Evolutionary conservation across 306 rosid genomes (phyloP), one percentile per base, ranked within the genome.

Genomic region (Aeschynomene evenia): DNA sequence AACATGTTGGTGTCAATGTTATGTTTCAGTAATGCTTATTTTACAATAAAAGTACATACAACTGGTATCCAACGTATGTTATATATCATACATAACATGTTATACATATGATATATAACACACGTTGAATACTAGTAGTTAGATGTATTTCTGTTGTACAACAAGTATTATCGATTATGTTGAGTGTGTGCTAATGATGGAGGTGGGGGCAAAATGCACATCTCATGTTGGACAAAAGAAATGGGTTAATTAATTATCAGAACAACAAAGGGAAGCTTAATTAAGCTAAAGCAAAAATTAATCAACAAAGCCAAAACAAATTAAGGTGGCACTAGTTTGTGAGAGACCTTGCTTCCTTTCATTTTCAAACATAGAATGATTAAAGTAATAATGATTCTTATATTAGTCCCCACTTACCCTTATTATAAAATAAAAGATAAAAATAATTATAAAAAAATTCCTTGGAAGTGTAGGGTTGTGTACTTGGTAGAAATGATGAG

Each of bases 341-440:
- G 67, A 64, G 65, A 73, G 26, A 64, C 79, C 59, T 48, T 33
- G 13, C 49, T 63, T 68, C 70, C 56, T 68, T 71, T 81, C 83
- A 75, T 76, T 85, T 87, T 89, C 93, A 77, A 87, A 67, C 28
- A 31, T 43, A 72, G 73, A 82, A 88, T 86, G 82, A 90, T 82
- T 85, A 85, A 34, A 63, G 86, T 73, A 86, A 87, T 80, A 77
- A 82, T 82, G 71, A 80, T 68, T 74, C 76, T 19, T n/a, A n/a
- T n/a, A n/a, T n/a, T 50, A 68, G 84, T 74, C 81, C 83, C 87
- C 88, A 86, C 91, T 72, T 74, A 21, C 24, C 73, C 50, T 62
- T 59, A 9, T 31, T 36, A 34, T 14, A 58, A 68, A 49, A 48
- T 4, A 39, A 24, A 15, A 31, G 31, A 68, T n/a, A n/a, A 77